phyloP scores from a whole-genome alignment of 75 land plant genomes.

The Pseudotsuga menziesii region DNA sequence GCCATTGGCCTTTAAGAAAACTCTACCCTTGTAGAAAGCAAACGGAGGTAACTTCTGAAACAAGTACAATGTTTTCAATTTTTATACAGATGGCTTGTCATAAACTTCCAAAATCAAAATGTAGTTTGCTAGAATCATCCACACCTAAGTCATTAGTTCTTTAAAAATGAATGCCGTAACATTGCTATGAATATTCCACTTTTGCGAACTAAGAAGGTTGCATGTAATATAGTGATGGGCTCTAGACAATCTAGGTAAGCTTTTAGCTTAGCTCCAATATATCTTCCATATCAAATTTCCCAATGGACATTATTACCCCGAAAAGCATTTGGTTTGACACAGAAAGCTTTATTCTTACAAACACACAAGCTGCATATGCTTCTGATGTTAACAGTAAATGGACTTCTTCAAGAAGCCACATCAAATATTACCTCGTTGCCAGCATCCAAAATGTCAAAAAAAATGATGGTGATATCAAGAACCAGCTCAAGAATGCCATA shows the following conservation, averaged over 20 bases:
- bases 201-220: background rate
- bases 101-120: background rate
- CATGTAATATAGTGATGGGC: background rate
- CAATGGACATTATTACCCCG: background rate
- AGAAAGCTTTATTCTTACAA: no score
- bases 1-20: no score
- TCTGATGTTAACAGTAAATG: no score
- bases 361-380: no score
- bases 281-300: background rate
- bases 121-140: background rate
- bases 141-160: background rate
- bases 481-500: slow-evolving; percentile 80
- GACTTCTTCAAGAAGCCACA: background rate
- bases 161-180: background rate
- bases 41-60: no score
- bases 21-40: no score
- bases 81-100: no score
- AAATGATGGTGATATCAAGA: slow-evolving; percentile 58
- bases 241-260: background rate
- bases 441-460: slow-evolving; percentile 59
- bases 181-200: background rate
- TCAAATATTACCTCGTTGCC: slow-evolving; percentile 41
- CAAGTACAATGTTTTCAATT: no score
- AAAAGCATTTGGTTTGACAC: background rate
- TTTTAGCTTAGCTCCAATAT: background rate